Evolutionary conservation across 2,329 filamentous ascomycete species (phyloP).

Genomic region (Cladobotryum mycophilum): DNA sequence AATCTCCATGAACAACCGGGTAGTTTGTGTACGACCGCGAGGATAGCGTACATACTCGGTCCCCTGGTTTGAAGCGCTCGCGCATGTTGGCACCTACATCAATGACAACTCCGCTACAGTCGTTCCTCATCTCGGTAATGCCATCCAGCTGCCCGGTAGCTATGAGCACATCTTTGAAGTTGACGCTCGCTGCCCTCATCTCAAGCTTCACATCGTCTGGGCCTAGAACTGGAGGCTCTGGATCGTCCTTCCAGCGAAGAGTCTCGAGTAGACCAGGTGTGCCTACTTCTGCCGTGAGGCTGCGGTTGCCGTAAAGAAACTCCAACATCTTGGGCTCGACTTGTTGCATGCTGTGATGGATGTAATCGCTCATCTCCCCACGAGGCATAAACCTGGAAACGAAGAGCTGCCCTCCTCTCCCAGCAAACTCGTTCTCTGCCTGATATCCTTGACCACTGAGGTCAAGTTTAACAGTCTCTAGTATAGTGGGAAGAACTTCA

Average conservation of each 20-base stretch:
- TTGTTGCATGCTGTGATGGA: conserved; percentile 4
- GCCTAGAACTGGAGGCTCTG: conserved; percentile 7
- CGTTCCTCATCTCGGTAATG: conserved; percentile 24
- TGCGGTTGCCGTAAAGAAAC: conserved; percentile 9
- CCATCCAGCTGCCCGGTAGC: conserved; percentile 27
- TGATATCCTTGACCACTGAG: conserved; percentile 5
- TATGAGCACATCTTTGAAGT: conserved; percentile 32
- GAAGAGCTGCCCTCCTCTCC: conserved; percentile 13
- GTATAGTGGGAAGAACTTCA: conserved; percentile 1
- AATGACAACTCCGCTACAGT: conserved; percentile 26
- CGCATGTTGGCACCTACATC: conserved; percentile 23
- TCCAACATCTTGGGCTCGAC: background rate
- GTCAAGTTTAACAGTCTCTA: conserved; percentile 7
- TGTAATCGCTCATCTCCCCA: conserved; percentile 5
- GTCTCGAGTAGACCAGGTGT: conserved; percentile 16
- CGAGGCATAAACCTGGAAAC: conserved; percentile 12
- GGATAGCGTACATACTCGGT: conserved; percentile 4
- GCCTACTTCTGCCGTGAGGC: conserved; percentile 12
- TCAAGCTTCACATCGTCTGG: conserved; percentile 14
- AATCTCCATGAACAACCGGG: conserved; percentile 1
- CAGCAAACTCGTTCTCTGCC: conserved; percentile 13
- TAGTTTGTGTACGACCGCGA: conserved; percentile 6
- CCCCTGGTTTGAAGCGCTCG: conserved; percentile 16
- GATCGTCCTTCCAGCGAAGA: conserved; percentile 14
- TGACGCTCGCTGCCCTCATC: conserved; percentile 21